Conservation (phyloP, 208 protist species). For the Acanthamoeba lenticulata region DNA sequence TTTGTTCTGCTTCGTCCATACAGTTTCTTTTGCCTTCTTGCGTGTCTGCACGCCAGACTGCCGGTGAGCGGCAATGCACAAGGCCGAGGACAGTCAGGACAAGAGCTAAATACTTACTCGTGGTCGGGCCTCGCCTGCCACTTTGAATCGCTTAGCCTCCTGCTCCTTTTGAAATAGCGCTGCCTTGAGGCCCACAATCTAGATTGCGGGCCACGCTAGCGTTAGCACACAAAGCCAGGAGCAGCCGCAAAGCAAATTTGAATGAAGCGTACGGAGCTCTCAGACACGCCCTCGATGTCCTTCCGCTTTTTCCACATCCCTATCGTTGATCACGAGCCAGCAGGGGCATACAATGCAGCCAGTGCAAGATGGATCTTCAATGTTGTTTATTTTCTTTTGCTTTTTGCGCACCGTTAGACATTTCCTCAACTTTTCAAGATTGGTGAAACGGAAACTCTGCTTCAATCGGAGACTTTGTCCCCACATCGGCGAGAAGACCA, state of each 20-base stretch:
- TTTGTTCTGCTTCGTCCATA: slow-evolving; percentile 56
- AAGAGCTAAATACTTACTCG: too few relatives aligned
- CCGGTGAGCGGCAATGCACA: too few relatives aligned
- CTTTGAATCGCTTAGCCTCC: slow-evolving; percentile 52
- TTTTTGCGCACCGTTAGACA: background rate
- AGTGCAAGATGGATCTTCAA: too few relatives aligned
- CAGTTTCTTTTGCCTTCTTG: slow-evolving; percentile 42
- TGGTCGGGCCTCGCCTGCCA: slow-evolving; percentile 18
- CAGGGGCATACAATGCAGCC: too few relatives aligned
- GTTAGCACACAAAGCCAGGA: too few relatives aligned
- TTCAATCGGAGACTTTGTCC: too few relatives aligned
- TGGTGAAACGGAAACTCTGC: too few relatives aligned
- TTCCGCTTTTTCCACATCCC: slow-evolving; percentile 69
- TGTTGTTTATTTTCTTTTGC: background rate
- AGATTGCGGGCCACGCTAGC: background rate
- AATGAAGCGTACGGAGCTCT: background rate
- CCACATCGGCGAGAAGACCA: too few relatives aligned
- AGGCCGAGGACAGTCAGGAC: too few relatives aligned
- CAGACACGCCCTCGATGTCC: slow-evolving; percentile 52
- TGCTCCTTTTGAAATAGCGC: slow-evolving; percentile 54
- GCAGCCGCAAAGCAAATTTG: too few relatives aligned
- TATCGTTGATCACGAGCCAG: too few relatives aligned
- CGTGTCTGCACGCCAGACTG: background rate
- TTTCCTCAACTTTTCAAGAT: too few relatives aligned
- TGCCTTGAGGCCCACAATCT: slow-evolving; percentile 63